Base-by-base conservation (phyloP, 306 rosid genomes). In the Vachellia pachyceras region DNA sequence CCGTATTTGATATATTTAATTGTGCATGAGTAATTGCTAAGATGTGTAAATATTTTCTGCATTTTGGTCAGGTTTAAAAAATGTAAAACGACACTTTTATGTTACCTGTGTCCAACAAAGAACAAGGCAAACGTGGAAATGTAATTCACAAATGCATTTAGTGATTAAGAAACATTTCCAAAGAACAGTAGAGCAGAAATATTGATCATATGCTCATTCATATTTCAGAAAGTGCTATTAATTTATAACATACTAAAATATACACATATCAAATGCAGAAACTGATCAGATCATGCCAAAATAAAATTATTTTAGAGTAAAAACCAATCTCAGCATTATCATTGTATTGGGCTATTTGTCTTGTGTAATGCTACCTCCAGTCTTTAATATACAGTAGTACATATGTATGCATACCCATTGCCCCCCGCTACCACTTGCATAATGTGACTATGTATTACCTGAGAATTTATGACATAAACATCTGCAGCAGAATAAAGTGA, bases 401-500 rank as follows among this genome's bases (percentile, higher is more conserved):
- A 35, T 5, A 52, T 20, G 77, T 10, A 52, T 11, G 49, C 10
- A 35, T 20, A 25, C n/a, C 29, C 33, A 61, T 68, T 80, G 75
- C 65, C 64, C 39, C 29, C 4, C 2, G 42, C 42, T 47, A 33
- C 18, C 55, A 23, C 22, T 57, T 33, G 11, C 7, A 47, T 39
- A 44, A 72, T 45, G 12, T 25, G 75, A 74, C 73, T 77, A 67
- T 25, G 47, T 35, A 42, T 89, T 83, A 94, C 98, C 97, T 95
- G 98, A 78, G 98, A 90, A 84, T 95, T 95, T 82, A 88, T 92
- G 82, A 89, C 89, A 80, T 95, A 95, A 84, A 89, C 97, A 80
- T 95, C 98, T 73, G 98, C 97, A 35, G 97, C 97, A 57, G 97
- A 89, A 87, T 90, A 95, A 72, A 95, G 93, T 72, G 98, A 87